A percentile compares a stretch with the other conserved stretches of the same genome.
Conservation (phyloP, 345 rosid genomes). For the Sisymbrium irio region DNA sequence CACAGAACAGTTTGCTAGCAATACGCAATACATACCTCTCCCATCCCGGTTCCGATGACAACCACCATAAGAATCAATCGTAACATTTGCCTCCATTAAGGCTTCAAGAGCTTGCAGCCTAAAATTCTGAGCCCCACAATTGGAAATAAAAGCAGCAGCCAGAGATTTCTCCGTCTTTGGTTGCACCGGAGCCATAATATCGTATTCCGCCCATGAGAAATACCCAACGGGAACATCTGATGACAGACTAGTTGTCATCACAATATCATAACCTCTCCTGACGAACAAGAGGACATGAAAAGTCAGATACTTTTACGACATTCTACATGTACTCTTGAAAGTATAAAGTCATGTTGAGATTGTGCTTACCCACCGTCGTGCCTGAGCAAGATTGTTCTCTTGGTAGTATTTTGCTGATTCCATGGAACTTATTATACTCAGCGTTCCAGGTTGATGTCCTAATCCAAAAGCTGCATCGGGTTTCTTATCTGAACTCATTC, state of each 20-base stretch:
- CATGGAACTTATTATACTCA: constrained; percentile 77
- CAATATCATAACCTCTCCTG: constrained; percentile 68
- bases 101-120: constrained; percentile 77
- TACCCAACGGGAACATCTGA: constrained; percentile 98
- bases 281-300: background rate
- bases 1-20: background rate
- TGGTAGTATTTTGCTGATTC: constrained; percentile 77
- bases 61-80: constrained; percentile 82
- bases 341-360: constrained; percentile 23
- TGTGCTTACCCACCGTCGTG: constrained; percentile 99
- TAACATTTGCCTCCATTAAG: constrained; percentile 53
- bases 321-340: background rate
- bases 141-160: constrained; percentile 95
- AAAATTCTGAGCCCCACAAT: constrained; percentile 80
- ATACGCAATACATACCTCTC: constrained; percentile 43
- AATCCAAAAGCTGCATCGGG: constrained; percentile 71
- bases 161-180: constrained; percentile 79
- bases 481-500: constrained; percentile 28
- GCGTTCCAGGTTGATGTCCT: constrained; percentile 39
- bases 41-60: constrained; percentile 79
- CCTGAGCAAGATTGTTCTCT: constrained; percentile 59
- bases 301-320: background rate
- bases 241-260: constrained; percentile 96
- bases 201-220: constrained; percentile 95
- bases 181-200: constrained; percentile 81